A percentile compares a stretch with the other conserved stretches of the same genome.
Evolutionary conservation across 768 basidiomycete species (phyloP).

Genomic region (Leccinum imitatum): DNA sequence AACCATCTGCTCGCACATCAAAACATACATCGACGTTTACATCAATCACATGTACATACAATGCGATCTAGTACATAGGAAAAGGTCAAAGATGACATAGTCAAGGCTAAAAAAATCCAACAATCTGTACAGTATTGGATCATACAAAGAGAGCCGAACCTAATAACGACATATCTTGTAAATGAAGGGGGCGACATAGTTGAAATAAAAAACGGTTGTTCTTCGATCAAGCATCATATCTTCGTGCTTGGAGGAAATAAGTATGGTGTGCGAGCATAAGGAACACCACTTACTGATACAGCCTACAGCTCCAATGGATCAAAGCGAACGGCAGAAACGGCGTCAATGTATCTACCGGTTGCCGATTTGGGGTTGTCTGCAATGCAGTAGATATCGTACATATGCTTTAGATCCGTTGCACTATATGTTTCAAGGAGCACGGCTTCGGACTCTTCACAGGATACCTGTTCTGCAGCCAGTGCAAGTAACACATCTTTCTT

Average conservation of each 20-base stretch:
- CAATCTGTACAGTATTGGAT: too few species aligned
- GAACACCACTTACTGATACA: background rate
- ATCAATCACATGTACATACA: too few species aligned
- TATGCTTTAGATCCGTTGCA: background rate
- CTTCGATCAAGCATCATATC: too few species aligned
- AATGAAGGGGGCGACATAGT: too few species aligned
- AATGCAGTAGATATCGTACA: background rate
- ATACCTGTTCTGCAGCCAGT: background rate
- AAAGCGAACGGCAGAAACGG: background rate
- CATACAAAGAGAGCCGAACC: too few species aligned
- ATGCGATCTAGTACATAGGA: too few species aligned
- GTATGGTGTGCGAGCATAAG: background rate
- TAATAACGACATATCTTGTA: too few species aligned
- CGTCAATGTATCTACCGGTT: background rate
- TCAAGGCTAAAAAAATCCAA: too few species aligned
- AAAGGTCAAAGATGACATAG: too few species aligned
- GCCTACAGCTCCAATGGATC: background rate
- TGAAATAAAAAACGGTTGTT: too few species aligned
- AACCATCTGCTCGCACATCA: too few species aligned
- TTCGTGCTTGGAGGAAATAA: background rate
- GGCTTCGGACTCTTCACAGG: background rate
- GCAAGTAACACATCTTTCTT: background rate
- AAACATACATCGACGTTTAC: too few species aligned
- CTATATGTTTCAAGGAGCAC: background rate
- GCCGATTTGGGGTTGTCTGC: background rate